Evolutionary conservation across 805 yeast species (phyloP).

Genomic region (Monosporozyma unispora): DNA sequence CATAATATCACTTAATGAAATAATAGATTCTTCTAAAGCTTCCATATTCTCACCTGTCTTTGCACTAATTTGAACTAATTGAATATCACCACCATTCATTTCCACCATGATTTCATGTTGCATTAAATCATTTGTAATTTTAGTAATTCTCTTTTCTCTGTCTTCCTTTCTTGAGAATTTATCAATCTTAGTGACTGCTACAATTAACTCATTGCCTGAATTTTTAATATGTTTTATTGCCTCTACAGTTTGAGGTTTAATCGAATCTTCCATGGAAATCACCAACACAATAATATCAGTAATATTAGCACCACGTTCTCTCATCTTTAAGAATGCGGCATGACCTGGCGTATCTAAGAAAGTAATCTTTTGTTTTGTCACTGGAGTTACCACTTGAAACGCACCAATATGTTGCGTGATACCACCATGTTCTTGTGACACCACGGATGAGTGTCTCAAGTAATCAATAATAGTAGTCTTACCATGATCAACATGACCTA

Average conservation of each 20-base stretch:
- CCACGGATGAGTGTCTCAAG: slow-evolving; percentile 77
- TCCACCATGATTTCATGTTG: slow-evolving; percentile 75
- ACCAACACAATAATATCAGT: slow-evolving; percentile 90
- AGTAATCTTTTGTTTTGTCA: slow-evolving; percentile 67
- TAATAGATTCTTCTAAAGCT: slow-evolving; percentile 78
- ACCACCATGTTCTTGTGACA: slow-evolving; percentile 83
- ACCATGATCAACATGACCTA: slow-evolving; percentile 99
- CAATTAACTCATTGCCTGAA: slow-evolving; percentile 45
- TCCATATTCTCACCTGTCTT: slow-evolving; percentile 86
- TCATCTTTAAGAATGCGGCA: slow-evolving; percentile 91
- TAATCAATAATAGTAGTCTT: slow-evolving; percentile 89
- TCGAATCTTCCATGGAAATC: slow-evolving; percentile 95
- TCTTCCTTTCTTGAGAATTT: slow-evolving; percentile 36
- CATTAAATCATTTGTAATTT: slow-evolving; percentile 70
- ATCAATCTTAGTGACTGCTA: slow-evolving; percentile 90
- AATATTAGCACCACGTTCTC: slow-evolving; percentile 90
- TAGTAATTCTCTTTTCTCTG: slow-evolving; percentile 57
- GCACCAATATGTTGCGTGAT: slow-evolving; percentile 98
- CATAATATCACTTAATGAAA: slow-evolving; percentile 72
- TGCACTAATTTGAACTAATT: slow-evolving; percentile 80
- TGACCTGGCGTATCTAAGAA: slow-evolving; percentile 97
- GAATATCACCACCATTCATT: slow-evolving; percentile 92
- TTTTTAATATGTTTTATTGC: slow-evolving; percentile 88
- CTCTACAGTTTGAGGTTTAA: slow-evolving; percentile 94
- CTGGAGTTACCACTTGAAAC: slow-evolving; percentile 74